A percentile compares a stretch with the other conserved stretches of the same genome.
Evolutionary conservation across 2,329 filamentous ascomycete genomes (phyloP).

Genomic region (Aspergillus pseudoterreus): DNA sequence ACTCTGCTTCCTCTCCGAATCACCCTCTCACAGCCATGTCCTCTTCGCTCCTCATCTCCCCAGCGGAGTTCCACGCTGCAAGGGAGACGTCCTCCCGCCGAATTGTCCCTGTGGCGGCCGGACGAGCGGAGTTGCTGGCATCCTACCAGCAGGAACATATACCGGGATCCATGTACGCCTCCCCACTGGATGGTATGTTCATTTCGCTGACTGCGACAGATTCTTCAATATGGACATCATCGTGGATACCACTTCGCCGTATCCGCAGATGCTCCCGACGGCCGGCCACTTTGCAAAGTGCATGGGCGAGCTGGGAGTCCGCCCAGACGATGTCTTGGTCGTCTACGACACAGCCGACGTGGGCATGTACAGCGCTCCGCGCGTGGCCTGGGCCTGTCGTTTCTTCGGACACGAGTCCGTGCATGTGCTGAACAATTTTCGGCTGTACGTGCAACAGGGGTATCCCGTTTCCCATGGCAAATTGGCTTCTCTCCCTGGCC

Average conservation of each 20-base stretch:
- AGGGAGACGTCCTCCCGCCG: slow-evolving; percentile 4
- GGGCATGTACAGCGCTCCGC: slow-evolving; percentile 26
- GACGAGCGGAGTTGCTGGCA: slow-evolving; percentile 10
- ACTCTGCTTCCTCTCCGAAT: neutral
- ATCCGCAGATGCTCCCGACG: slow-evolving; percentile 27
- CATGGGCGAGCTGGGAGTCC: slow-evolving; percentile 19
- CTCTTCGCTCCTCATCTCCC: slow-evolving; percentile 10
- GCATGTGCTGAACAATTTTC: slow-evolving; percentile 30
- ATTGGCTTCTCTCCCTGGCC: neutral
- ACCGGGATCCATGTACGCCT: slow-evolving; percentile 20
- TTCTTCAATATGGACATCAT: slow-evolving; percentile 29
- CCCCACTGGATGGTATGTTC: neutral
- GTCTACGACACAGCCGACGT: slow-evolving; percentile 27
- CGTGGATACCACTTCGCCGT: slow-evolving; percentile 17
- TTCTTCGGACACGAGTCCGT: slow-evolving; percentile 24
- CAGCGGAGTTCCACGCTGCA: slow-evolving; percentile 10
- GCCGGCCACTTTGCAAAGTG: slow-evolving; percentile 18
- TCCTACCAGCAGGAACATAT: slow-evolving; percentile 18
- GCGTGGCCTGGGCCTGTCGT: slow-evolving; percentile 26
- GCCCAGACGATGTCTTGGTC: slow-evolving; percentile 22
- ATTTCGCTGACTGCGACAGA: slow-evolving; percentile 10
- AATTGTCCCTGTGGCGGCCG: slow-evolving; percentile 23
- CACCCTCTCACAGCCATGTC: slow-evolving; percentile 5
- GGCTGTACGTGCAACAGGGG: slow-evolving; percentile 17
- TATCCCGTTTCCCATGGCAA: neutral